Conservation (phyloP, 495 filamentous ascomycete species). For the Xylaria castorea region DNA sequence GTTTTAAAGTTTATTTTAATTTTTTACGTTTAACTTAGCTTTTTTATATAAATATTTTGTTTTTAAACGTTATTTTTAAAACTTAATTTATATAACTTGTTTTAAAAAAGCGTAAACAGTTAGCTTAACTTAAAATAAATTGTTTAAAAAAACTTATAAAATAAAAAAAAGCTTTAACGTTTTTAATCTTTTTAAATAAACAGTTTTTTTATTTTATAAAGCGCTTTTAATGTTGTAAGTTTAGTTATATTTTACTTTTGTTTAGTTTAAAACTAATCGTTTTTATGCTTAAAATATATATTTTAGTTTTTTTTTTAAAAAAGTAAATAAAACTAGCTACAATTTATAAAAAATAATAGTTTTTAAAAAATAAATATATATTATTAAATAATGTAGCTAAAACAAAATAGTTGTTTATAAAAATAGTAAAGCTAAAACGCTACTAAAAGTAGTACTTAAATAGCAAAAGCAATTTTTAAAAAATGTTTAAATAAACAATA, state of each 20-base stretch:
- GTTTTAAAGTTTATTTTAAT: not conserved
- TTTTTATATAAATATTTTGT: not conserved
- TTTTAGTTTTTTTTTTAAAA: too few relatives aligned
- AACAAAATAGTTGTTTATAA: conserved; percentile 8
- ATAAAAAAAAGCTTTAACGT: too few relatives aligned
- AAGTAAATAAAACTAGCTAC: not conserved
- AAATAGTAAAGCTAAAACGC: not conserved
- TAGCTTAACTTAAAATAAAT: not conserved
- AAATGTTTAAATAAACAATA: not conserved
- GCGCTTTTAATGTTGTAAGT: too few relatives aligned
- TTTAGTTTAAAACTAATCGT: too few relatives aligned
- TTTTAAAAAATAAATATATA: not conserved
- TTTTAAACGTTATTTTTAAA: too few relatives aligned
- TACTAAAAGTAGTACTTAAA: not conserved
- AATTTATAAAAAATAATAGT: conserved; percentile 2
- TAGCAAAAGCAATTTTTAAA: not conserved
- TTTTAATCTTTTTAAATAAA: too few relatives aligned
- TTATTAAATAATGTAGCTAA: not conserved
- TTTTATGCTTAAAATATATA: too few relatives aligned
- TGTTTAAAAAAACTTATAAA: too few relatives aligned
- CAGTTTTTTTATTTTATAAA: too few relatives aligned
- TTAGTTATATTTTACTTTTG: too few relatives aligned
- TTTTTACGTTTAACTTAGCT: not conserved
- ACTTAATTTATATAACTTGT: not conserved
- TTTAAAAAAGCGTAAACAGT: not conserved